phyloP scores from a whole-genome alignment of 345 rosid species.

The Gynandropsis gynandra region DNA sequence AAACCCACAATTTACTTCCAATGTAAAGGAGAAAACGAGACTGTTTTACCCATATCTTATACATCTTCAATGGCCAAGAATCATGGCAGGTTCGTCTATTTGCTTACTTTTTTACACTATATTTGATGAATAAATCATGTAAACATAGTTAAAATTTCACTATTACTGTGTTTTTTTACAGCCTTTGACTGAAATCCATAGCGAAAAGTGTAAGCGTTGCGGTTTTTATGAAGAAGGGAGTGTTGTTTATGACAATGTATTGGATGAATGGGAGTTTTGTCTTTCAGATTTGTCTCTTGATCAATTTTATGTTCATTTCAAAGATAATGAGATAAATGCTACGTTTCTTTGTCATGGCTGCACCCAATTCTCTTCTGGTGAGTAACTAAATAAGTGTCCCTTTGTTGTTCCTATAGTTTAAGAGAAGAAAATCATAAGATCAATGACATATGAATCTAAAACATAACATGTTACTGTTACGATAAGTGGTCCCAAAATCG shows the following conservation, averaged over 20 bases:
- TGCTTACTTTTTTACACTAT: not conserved
- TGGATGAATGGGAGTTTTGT: slow-evolving; percentile 87
- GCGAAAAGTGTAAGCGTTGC: slow-evolving; percentile 81
- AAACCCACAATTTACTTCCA: slow-evolving; percentile 51
- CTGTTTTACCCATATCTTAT: slow-evolving; percentile 26
- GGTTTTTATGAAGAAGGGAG: slow-evolving; percentile 74
- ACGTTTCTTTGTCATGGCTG: slow-evolving; percentile 68
- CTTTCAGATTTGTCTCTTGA: slow-evolving; percentile 58
- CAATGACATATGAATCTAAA: no score
- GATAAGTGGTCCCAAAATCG: no score
- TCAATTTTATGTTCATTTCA: slow-evolving; percentile 45
- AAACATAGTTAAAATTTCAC: slow-evolving; percentile 1
- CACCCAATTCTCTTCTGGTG: slow-evolving; percentile 32
- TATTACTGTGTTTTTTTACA: slow-evolving; percentile 26
- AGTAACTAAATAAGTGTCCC: slow-evolving; percentile 13
- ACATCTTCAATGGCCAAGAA: slow-evolving; percentile 54
- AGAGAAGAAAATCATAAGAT: no score
- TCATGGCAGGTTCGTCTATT: slow-evolving; percentile 59
- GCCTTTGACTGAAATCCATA: slow-evolving; percentile 59
- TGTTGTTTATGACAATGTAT: slow-evolving; percentile 54
- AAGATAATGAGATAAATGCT: slow-evolving; percentile 52
- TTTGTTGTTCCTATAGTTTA: no score
- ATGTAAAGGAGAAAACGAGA: slow-evolving; percentile 55
- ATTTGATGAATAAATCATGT: not conserved
- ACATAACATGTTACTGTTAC: no score